These are phyloP conservation scores for Boletus pseudopeckii DNA, from an alignment of 768 basidiomycete species.

Conservation along the genomic window DNA sequence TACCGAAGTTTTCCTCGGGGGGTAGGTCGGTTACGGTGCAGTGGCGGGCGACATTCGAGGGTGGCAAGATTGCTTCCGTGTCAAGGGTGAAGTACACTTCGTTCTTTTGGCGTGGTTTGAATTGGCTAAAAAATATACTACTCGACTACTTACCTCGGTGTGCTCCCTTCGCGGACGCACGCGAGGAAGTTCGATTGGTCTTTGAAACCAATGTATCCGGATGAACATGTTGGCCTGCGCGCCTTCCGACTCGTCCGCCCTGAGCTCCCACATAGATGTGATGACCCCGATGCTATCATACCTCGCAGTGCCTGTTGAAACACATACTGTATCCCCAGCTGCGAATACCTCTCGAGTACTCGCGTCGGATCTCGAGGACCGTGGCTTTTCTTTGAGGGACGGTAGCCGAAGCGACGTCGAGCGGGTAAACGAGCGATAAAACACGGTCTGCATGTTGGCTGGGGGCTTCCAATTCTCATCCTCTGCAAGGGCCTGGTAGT, in stretches of 20 bases:
- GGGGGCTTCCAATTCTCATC: slow-evolving; percentile 24
- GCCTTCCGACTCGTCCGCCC: slow-evolving; percentile 29
- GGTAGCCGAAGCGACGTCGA: slow-evolving; percentile 8
- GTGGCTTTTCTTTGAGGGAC: slow-evolving; percentile 17
- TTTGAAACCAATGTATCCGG: slow-evolving; percentile 73
- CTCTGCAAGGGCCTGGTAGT: slow-evolving; percentile 26
- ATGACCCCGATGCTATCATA: slow-evolving; percentile 68
- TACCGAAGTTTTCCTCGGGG: slow-evolving; percentile 8
- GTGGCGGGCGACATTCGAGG: slow-evolving; percentile 48
- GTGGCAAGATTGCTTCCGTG: slow-evolving; percentile 45
- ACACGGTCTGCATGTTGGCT: slow-evolving; percentile 21
- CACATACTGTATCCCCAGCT: slow-evolving; percentile 66
- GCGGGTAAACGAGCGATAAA: slow-evolving; percentile 31
- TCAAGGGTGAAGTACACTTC: slow-evolving; percentile 69
- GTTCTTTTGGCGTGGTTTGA: slow-evolving; percentile 43
- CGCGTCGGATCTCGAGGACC: slow-evolving; percentile 6
- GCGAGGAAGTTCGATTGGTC: slow-evolving; percentile 59
- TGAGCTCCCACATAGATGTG: slow-evolving; percentile 61
- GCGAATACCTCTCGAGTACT: slow-evolving; percentile 35
- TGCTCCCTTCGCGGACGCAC: slow-evolving; percentile 60
- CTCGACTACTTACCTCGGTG: slow-evolving; percentile 45
- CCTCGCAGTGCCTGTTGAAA: slow-evolving; percentile 43
- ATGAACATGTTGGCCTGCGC: slow-evolving; percentile 45
- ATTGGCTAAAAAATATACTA: background rate
- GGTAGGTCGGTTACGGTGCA: slow-evolving; percentile 44